Percentiles rank a stretch among this genome's conserved stretches.
Conservation (phyloP, 495 filamentous ascomycete genomes). For the Annulohypoxylon maeteangense region DNA sequence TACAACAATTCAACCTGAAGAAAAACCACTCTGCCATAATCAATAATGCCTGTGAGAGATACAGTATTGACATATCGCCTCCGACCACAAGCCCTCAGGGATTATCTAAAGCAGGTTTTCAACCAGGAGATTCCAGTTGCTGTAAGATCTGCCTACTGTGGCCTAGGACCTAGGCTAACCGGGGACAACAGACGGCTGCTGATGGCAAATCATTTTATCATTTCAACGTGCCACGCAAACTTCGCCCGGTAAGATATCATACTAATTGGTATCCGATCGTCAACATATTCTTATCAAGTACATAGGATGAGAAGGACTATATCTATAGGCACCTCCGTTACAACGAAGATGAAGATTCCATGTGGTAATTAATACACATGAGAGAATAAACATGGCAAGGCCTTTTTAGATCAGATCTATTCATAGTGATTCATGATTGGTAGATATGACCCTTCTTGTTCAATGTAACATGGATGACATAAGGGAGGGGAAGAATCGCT, state of each 20-base stretch:
- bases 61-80: constrained; percentile 17
- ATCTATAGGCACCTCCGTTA: constrained; percentile 10
- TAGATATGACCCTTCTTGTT: neutral
- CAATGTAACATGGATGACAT: neutral
- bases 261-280: neutral
- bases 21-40: neutral
- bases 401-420: constrained; percentile 2
- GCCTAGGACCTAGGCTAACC: constrained; percentile 7
- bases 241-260: constrained; percentile 2
- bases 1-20: neutral
- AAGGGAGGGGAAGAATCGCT: neutral
- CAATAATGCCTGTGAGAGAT: constrained; percentile 12
- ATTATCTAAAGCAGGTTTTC: constrained; percentile 7
- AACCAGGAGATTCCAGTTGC: neutral
- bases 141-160: neutral
- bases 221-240: constrained; percentile 19
- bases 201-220: constrained; percentile 12
- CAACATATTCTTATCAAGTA: neutral
- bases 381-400: neutral
- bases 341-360: constrained; percentile 1
- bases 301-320: constrained; percentile 15
- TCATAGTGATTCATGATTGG: constrained; percentile 4
- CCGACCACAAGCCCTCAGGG: constrained; percentile 5
- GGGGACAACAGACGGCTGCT: neutral
- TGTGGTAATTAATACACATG: neutral